A percentile compares a stretch with the other conserved stretches of the same genome.
These are phyloP conservation scores for Phytopythium ostracodes DNA, from an alignment of 352 stramenopile species.

Conservation along the genomic window DNA sequence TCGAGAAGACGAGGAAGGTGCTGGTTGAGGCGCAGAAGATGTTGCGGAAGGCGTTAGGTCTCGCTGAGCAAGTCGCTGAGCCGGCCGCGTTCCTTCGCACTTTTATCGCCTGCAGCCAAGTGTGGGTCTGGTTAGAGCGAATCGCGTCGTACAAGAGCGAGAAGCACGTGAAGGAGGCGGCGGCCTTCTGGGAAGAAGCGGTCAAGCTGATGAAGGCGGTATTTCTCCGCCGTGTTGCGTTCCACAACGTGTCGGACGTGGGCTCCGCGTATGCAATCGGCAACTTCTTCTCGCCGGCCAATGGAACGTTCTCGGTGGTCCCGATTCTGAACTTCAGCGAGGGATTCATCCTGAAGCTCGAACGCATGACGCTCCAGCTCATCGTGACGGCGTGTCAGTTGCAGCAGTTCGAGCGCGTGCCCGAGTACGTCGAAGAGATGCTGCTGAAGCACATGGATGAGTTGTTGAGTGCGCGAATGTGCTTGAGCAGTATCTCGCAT, in stretches of 20 bases:
- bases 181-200: conserved; percentile 77
- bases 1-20: conserved; percentile 57
- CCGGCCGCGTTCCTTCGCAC: conserved; percentile 51
- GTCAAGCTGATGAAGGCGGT: conserved; percentile 72
- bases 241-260: conserved; percentile 41
- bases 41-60: conserved; percentile 50
- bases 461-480: conserved; percentile 67
- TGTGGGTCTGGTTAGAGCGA: conserved; percentile 77
- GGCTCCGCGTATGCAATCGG: conserved; percentile 24
- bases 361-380: conserved; percentile 62
- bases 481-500: conserved; percentile 67
- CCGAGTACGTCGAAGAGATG: conserved; percentile 70
- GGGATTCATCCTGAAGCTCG: conserved; percentile 62
- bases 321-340: conserved; percentile 84
- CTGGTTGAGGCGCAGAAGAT: conserved; percentile 64
- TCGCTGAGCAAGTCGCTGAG: conserved; percentile 69
- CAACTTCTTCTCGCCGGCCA: conserved; percentile 25
- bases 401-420: conserved; percentile 72
- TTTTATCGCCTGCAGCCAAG: conserved; percentile 58
- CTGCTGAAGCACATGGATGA: conserved; percentile 67
- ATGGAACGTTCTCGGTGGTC: conserved; percentile 59
- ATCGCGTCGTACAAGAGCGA: conserved; percentile 77
- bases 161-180: conserved; percentile 68
- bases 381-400: conserved; percentile 73
- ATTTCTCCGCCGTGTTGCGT: conserved; percentile 73